Evolutionary conservation across 2,329 filamentous ascomycete genomes (phyloP).

Genomic region (Ascosphaera apis): DNA sequence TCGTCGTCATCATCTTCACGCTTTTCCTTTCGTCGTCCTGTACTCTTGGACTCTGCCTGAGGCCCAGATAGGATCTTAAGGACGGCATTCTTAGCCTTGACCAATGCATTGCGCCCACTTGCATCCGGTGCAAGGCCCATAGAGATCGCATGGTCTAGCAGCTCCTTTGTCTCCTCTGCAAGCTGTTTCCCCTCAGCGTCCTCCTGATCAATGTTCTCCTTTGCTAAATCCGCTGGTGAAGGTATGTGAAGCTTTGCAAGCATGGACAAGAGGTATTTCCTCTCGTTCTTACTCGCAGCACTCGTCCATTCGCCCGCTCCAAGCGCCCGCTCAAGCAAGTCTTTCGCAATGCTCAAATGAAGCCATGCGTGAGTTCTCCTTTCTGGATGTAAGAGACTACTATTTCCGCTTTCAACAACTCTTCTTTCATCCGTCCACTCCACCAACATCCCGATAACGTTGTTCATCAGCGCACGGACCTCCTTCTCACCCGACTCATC

Average conservation of each 20-base stretch:
- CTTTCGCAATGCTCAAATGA: conserved; percentile 55
- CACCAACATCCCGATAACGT: conserved; percentile 55
- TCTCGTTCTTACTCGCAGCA: conserved; percentile 43
- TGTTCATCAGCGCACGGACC: conserved; percentile 34
- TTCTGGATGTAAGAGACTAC: conserved; percentile 24
- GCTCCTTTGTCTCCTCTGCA: conserved; percentile 30
- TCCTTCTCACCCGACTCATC: conserved; percentile 50
- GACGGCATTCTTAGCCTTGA: conserved; percentile 22
- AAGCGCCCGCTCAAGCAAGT: conserved; percentile 52
- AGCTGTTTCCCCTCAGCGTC: conserved; percentile 30
- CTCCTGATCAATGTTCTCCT: conserved; percentile 21
- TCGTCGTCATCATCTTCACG: not conserved
- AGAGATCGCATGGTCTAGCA: conserved; percentile 33
- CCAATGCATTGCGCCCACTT: conserved; percentile 21
- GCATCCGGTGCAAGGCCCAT: conserved; percentile 20
- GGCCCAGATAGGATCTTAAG: conserved; percentile 24
- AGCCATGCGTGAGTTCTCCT: conserved; percentile 44
- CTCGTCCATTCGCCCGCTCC: conserved; percentile 17
- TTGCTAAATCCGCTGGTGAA: conserved; percentile 33
- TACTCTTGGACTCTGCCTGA: conserved; percentile 15
- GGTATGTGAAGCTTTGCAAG: conserved; percentile 66
- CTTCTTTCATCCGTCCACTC: conserved; percentile 94
- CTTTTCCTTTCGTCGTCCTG: not conserved
- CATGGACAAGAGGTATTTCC: conserved; percentile 55
- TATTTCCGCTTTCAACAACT: conserved; percentile 35